Conservation (phyloP, 2,329 filamentous ascomycete species). For the Emmonsia crescens region DNA sequence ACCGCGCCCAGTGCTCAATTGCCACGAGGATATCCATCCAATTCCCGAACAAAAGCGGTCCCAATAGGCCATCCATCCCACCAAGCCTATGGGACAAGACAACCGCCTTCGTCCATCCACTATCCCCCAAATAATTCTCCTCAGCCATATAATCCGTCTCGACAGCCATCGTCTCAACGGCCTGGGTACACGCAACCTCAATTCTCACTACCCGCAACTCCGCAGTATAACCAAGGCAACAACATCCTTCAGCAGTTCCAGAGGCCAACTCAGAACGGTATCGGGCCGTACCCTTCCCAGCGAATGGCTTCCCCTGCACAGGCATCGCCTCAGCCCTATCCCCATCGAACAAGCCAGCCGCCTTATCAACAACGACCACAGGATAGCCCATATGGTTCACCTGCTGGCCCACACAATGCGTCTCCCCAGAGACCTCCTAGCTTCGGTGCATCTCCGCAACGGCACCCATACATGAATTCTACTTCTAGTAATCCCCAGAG, state of each 20-base stretch:
- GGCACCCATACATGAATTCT: constrained; percentile 26
- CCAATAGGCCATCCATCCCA: constrained; percentile 22
- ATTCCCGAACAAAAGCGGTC: constrained; percentile 19
- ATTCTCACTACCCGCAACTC: constrained; percentile 23
- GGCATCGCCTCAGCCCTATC: constrained; percentile 27
- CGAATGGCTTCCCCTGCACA: constrained; percentile 21
- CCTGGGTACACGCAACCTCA: constrained; percentile 25
- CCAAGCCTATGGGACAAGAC: constrained; percentile 23
- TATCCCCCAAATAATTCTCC: constrained; percentile 24
- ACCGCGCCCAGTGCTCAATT: constrained; percentile 12
- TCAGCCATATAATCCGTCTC: constrained; percentile 21
- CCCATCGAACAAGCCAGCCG: constrained; percentile 25
- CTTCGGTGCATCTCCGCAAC: constrained; percentile 24
- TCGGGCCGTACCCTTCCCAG: constrained; percentile 21
- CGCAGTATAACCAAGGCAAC: constrained; percentile 22
- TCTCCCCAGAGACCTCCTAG: constrained; percentile 25
- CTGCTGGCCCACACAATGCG: constrained; percentile 18
- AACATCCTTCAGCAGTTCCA: constrained; percentile 32
- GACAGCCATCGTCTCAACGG: constrained; percentile 26
- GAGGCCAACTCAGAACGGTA: constrained; percentile 29
- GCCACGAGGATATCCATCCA: constrained; percentile 24
- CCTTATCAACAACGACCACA: constrained; percentile 11
- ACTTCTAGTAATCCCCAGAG: constrained; percentile 20
- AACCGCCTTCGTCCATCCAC: constrained; percentile 21
- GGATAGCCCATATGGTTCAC: constrained; percentile 20